phyloP scores from a whole-genome alignment of 140 eudicot genomes.

The Cichorium intybus region DNA sequence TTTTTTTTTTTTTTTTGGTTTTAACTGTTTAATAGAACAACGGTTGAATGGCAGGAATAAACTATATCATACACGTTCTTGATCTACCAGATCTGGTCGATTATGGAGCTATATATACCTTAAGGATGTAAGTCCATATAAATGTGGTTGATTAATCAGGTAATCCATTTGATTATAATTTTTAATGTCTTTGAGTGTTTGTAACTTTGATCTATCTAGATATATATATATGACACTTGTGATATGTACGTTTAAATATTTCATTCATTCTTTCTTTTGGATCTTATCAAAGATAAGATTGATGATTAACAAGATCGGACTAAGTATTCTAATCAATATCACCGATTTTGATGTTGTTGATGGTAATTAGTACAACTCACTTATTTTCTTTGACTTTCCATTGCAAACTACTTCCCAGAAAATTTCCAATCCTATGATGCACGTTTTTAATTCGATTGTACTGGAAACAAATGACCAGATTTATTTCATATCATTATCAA shows the following conservation, averaged over 20 bases:
- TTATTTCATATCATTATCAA: neutral
- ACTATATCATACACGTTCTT: constrained; percentile 19
- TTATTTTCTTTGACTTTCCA: neutral
- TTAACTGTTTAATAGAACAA: neutral
- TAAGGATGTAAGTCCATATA: constrained; percentile 35
- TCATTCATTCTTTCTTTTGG: constrained; percentile 9
- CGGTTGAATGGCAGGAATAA: constrained; percentile 2
- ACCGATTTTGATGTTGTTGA: constrained; percentile 13
- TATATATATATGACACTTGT: constrained; percentile 10
- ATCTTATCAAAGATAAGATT: neutral
- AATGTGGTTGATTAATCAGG: constrained; percentile 12
- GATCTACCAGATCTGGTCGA: constrained; percentile 6
- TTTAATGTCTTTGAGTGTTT: constrained; percentile 17
- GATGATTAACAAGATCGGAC: constrained; percentile 4
- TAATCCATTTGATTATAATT: constrained; percentile 2
- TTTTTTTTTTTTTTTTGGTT: neutral
- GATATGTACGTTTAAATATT: constrained; percentile 2
- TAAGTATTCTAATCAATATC: neutral
- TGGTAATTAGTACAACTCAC: neutral
- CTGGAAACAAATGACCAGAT: neutral
- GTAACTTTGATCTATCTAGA: constrained; percentile 16
- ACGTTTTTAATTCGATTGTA: neutral
- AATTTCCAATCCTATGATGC: neutral
- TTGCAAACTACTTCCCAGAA: neutral
- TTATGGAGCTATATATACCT: neutral